Percentiles rank a stretch among this genome's conserved stretches.
These are phyloP conservation scores for Arthroderma sp. DNA, from an alignment of 2,329 filamentous ascomycete genomes.

Conservation along the genomic window DNA sequence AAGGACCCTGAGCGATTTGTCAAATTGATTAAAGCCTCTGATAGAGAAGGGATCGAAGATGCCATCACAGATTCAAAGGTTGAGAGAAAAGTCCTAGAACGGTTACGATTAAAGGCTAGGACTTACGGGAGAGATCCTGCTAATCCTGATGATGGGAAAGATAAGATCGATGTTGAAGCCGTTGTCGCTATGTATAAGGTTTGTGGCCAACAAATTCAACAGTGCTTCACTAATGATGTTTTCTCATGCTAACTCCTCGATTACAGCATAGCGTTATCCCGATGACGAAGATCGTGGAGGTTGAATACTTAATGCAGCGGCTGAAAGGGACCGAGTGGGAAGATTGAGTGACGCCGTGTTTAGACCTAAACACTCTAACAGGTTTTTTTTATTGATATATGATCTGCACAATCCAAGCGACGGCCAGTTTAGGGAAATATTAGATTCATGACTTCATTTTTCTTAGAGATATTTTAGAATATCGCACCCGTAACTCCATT, in stretches of 20 bases:
- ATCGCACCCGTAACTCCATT: too few species aligned
- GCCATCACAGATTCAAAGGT: slow-evolving; percentile 85
- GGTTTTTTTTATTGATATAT: too few species aligned
- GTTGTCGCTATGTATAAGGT: slow-evolving; percentile 75
- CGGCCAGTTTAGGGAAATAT: too few species aligned
- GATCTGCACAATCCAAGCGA: too few species aligned
- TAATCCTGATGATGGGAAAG: slow-evolving; percentile 32
- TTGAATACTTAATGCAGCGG: slow-evolving; percentile 95
- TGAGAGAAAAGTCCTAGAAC: slow-evolving; percentile 80
- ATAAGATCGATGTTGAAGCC: slow-evolving; percentile 83
- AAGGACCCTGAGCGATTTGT: slow-evolving; percentile 72
- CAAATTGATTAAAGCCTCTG: slow-evolving; percentile 63
- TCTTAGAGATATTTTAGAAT: too few species aligned
- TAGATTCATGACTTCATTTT: too few species aligned
- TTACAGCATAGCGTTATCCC: slow-evolving; percentile 68
- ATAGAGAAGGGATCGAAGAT: slow-evolving; percentile 67
- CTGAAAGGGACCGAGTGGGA: slow-evolving; percentile 45
- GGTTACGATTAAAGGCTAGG: slow-evolving; percentile 74
- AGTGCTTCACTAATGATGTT: slow-evolving; percentile 7
- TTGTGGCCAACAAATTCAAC: neutral
- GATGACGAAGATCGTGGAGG: slow-evolving; percentile 93
- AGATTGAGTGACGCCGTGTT: slow-evolving; percentile 6
- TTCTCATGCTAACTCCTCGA: slow-evolving; percentile 8
- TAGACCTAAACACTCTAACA: too few species aligned
- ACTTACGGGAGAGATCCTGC: slow-evolving; percentile 89